These are phyloP conservation scores for Pyrus hybrid DNA, from an alignment of 331 rosid species.

Conservation along the genomic window DNA sequence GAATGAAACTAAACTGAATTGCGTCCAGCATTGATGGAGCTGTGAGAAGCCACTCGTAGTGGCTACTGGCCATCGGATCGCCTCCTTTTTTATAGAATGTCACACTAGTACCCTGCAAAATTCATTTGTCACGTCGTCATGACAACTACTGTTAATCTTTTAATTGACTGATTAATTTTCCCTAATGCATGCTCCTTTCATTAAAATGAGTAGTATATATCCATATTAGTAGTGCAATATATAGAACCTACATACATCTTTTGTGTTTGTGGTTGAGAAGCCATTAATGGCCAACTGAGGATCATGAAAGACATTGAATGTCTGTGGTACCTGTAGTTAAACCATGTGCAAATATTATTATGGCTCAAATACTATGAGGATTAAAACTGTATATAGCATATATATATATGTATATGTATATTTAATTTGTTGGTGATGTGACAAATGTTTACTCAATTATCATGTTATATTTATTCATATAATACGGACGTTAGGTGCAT, in stretches of 20 bases:
- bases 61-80: slow-evolving; percentile 41
- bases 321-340: slow-evolving; percentile 53
- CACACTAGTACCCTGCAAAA: slow-evolving; percentile 72
- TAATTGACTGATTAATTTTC: not conserved
- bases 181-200: too few species aligned
- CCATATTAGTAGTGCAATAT: too few species aligned
- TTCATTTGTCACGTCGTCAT: not conserved
- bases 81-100: slow-evolving; percentile 79
- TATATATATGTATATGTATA: too few species aligned
- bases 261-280: slow-evolving; percentile 43
- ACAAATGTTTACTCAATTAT: too few species aligned
- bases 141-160: not conserved
- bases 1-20: slow-evolving; percentile 53
- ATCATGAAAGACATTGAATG: slow-evolving; percentile 61
- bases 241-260: slow-evolving; percentile 54
- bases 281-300: slow-evolving; percentile 38
- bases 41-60: slow-evolving; percentile 76
- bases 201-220: too few species aligned
- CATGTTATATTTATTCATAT: too few species aligned
- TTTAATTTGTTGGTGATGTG: too few species aligned
- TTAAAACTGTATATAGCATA: too few species aligned
- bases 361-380: too few species aligned
- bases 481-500: too few species aligned
- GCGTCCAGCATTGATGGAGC: slow-evolving; percentile 64
- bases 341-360: too few species aligned